These are phyloP conservation scores for Penicillium sp. DNA, from an alignment of 2,329 filamentous ascomycete genomes.

Conservation along the genomic window DNA sequence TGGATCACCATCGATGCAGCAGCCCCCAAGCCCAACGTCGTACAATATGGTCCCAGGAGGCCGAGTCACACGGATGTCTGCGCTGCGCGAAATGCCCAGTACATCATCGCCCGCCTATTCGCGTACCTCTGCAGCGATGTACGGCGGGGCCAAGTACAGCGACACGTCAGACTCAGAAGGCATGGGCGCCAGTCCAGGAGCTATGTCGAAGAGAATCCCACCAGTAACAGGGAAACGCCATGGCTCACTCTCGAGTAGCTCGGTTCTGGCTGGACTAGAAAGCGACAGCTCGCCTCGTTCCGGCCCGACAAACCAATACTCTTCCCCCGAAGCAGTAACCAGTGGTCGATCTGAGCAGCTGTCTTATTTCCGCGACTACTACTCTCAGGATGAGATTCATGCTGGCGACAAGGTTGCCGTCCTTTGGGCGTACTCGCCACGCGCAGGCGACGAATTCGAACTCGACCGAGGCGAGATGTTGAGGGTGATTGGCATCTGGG, in stretches of 20 bases:
- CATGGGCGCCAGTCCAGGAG: slow-evolving; percentile 63
- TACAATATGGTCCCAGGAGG: slow-evolving; percentile 75
- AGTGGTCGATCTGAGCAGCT: slow-evolving; percentile 94
- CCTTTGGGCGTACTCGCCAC: slow-evolving; percentile 92
- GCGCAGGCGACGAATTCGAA: slow-evolving; percentile 84
- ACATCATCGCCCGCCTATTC: slow-evolving; percentile 53
- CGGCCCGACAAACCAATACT: slow-evolving; percentile 61
- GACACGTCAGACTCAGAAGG: slow-evolving; percentile 55
- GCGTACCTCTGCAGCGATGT: slow-evolving; percentile 42
- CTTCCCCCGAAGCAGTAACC: slow-evolving; percentile 70
- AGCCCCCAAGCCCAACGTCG: slow-evolving; percentile 39
- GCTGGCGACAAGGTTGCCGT: slow-evolving; percentile 81
- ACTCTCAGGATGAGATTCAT: slow-evolving; percentile 91
- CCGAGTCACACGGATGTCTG: slow-evolving; percentile 90
- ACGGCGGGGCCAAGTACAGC: slow-evolving; percentile 44
- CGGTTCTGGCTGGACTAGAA: slow-evolving; percentile 54
- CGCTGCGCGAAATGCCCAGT: slow-evolving; percentile 66
- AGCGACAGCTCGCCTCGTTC: slow-evolving; percentile 66
- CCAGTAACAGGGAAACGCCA: slow-evolving; percentile 55
- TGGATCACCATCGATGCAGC: slow-evolving; percentile 36
- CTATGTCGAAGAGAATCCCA: slow-evolving; percentile 46
- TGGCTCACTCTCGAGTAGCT: slow-evolving; percentile 82
- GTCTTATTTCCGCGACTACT: slow-evolving; percentile 96
- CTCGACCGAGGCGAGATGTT: slow-evolving; percentile 95
- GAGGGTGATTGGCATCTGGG: slow-evolving; percentile 97